Percentiles rank a stretch among this genome's conserved stretches.
phyloP scores from a whole-genome alignment of 1,284 basidiomycete species.

The Thelephora terrestris region DNA sequence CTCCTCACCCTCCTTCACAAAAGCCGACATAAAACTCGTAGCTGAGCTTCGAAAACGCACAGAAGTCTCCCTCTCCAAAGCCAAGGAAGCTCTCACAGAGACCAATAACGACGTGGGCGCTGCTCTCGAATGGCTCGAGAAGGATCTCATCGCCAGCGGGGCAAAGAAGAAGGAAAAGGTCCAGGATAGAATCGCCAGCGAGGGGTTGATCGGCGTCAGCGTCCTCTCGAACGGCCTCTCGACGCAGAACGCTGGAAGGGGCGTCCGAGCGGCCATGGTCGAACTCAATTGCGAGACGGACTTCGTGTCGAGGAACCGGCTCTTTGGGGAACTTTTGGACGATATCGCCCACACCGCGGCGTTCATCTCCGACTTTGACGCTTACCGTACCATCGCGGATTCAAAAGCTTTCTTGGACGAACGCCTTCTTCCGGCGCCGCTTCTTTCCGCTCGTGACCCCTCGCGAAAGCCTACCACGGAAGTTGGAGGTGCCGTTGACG shows the following conservation, averaged over 20 bases:
- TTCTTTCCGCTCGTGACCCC: conserved; percentile 42
- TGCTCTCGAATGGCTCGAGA: conserved; percentile 76
- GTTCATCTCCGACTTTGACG: conserved; percentile 60
- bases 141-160: conserved; percentile 62
- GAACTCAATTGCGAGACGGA: conserved; percentile 97
- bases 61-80: conserved; percentile 79
- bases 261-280: conserved; percentile 73
- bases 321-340: conserved; percentile 71
- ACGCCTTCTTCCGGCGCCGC: conserved; percentile 53
- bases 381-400: conserved; percentile 40
- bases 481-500: conserved; percentile 68
- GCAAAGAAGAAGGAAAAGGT: conserved; percentile 82
- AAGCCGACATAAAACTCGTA: conserved; percentile 65
- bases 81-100: conserved; percentile 76
- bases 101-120: conserved; percentile 65
- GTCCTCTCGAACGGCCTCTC: conserved; percentile 51
- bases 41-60: conserved; percentile 78
- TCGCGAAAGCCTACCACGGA: background rate
- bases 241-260: conserved; percentile 19
- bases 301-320: conserved; percentile 84
- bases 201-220: conserved; percentile 74
- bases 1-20: conserved; percentile 22
- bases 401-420: conserved; percentile 30
- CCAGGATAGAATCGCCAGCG: conserved; percentile 56
- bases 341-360: conserved; percentile 86